Conservation (phyloP, 2,329 filamentous ascomycete species). For the Neospermospora avenae region DNA sequence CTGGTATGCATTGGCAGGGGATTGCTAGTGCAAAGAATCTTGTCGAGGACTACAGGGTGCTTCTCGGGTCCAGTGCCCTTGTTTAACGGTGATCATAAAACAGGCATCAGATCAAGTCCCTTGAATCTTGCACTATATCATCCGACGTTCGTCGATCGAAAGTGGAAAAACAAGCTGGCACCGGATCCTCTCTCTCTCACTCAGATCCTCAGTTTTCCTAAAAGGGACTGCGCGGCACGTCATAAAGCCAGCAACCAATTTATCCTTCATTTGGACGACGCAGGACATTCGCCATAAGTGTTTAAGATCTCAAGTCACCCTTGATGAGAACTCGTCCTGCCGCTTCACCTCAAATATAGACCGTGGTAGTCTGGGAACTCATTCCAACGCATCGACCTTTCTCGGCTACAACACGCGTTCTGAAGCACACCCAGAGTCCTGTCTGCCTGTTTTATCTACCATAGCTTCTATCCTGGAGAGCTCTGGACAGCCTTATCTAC, state of each 20-base stretch:
- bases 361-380: slow-evolving; percentile 27
- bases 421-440: slow-evolving; percentile 31
- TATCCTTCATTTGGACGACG: slow-evolving; percentile 33
- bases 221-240: slow-evolving; percentile 31
- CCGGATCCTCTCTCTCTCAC: slow-evolving; percentile 26
- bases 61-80: slow-evolving; percentile 33
- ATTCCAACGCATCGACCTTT: slow-evolving; percentile 24
- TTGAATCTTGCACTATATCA: slow-evolving; percentile 34
- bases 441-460: slow-evolving; percentile 25
- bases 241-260: slow-evolving; percentile 32
- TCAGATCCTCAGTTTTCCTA: slow-evolving; percentile 24
- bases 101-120: slow-evolving; percentile 29
- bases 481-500: slow-evolving; percentile 31
- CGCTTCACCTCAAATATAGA: slow-evolving; percentile 26
- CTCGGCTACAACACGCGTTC: slow-evolving; percentile 29
- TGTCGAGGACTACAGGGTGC: slow-evolving; percentile 27
- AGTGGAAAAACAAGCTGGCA: slow-evolving; percentile 29
- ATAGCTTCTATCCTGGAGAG: slow-evolving; percentile 22
- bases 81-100: slow-evolving; percentile 30
- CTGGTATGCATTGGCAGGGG: slow-evolving; percentile 21
- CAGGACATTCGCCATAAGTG: slow-evolving; percentile 30
- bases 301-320: slow-evolving; percentile 26
- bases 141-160: slow-evolving; percentile 33
- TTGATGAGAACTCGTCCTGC: slow-evolving; percentile 19
- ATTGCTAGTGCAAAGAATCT: slow-evolving; percentile 15